Percentiles rank a stretch among this genome's conserved stretches.
Evolutionary conservation across 1,284 basidiomycete genomes (phyloP).

Genomic region (Gymnopus androsaceus): DNA sequence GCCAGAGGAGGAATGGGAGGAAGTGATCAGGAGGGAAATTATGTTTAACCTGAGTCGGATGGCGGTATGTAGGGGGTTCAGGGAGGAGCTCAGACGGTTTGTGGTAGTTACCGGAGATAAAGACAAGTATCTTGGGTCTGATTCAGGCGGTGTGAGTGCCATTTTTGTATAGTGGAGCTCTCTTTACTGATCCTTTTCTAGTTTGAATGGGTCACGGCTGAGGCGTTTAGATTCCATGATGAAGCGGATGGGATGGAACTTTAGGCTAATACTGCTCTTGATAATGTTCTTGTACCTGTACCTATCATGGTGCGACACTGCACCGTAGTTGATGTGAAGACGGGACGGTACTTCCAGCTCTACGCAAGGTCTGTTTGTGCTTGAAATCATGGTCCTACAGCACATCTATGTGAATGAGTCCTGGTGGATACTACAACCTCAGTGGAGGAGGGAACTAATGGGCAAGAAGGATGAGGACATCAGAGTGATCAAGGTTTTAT

Average conservation of each 20-base stretch:
- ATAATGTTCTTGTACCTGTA: too few relatives aligned
- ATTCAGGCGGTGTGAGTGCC: conserved; percentile 6
- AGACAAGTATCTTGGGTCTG: conserved; percentile 17
- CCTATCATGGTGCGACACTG: too few relatives aligned
- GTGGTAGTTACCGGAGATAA: conserved; percentile 49
- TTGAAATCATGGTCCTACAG: too few relatives aligned
- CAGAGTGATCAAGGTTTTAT: too few relatives aligned
- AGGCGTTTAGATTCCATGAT: conserved; percentile 6
- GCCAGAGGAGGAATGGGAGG: conserved; percentile 29
- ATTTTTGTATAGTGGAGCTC: neutral
- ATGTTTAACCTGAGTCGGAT: conserved; percentile 44
- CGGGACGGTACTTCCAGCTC: too few relatives aligned
- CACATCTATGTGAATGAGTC: too few relatives aligned
- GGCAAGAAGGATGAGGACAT: too few relatives aligned
- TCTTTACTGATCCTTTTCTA: neutral
- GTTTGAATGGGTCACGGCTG: conserved; percentile 7
- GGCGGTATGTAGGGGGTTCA: conserved; percentile 58
- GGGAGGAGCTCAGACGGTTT: conserved; percentile 61
- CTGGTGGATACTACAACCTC: too few relatives aligned
- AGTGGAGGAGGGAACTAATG: too few relatives aligned
- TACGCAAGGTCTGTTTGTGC: too few relatives aligned
- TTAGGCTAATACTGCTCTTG: neutral
- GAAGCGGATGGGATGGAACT: neutral
- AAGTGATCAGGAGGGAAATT: conserved; percentile 43
- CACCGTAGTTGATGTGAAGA: too few relatives aligned